phyloP scores from a whole-genome alignment of 1,139 yeast species.

The Zygosaccharomyces pseudobailii region DNA sequence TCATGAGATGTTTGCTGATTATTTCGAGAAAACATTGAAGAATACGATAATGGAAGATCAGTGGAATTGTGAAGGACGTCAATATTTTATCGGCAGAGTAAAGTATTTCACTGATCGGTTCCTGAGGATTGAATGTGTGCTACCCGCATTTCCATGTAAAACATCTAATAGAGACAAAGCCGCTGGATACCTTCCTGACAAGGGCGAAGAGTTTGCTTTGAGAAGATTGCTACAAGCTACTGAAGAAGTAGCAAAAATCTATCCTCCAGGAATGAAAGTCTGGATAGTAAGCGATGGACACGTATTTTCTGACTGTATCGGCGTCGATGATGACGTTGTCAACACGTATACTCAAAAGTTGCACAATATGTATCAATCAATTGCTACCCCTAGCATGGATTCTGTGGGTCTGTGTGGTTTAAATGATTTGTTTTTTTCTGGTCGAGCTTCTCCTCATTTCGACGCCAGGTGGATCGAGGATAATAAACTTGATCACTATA shows the following conservation, averaged over 20 bases:
- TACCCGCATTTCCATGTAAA: conserved; percentile 64
- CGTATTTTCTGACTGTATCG: conserved; percentile 60
- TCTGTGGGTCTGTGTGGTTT: conserved; percentile 38
- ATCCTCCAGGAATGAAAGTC: conserved; percentile 52
- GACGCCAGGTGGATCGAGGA: conserved; percentile 30
- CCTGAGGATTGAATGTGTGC: conserved; percentile 48
- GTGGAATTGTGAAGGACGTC: conserved; percentile 47
- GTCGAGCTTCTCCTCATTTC: conserved; percentile 25
- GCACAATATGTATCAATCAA: conserved; percentile 38
- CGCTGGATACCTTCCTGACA: conserved; percentile 48
- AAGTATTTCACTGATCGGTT: conserved; percentile 47
- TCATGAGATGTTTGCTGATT: conserved; percentile 34
- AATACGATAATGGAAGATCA: conserved; percentile 45
- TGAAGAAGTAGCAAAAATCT: conserved; percentile 37
- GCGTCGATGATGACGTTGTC: conserved; percentile 50
- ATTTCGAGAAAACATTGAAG: conserved; percentile 44
- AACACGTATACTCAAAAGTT: conserved; percentile 45
- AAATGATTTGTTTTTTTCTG: conserved; percentile 37
- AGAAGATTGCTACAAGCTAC: conserved; percentile 35
- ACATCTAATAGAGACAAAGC: conserved; percentile 54
- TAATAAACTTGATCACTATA: conserved; percentile 32
- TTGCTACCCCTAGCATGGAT: conserved; percentile 32
- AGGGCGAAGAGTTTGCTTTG: conserved; percentile 40
- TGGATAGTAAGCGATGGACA: conserved; percentile 63
- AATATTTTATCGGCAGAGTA: conserved; percentile 40